Base-by-base conservation (phyloP, 2,329 filamentous ascomycete species). In the Epichloe sibirici region DNA sequence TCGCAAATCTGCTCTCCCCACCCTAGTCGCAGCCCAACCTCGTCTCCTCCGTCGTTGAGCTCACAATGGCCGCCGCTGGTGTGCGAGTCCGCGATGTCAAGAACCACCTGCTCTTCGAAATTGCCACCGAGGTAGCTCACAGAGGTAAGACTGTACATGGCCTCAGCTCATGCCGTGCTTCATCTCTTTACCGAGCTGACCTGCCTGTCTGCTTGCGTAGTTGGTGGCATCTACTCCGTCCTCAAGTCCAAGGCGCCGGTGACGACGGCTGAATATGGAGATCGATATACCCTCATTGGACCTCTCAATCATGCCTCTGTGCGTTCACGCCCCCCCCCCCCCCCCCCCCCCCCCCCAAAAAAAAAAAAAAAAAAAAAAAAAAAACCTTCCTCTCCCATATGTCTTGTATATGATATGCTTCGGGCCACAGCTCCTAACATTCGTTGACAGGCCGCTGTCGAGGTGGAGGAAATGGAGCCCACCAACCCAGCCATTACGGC, bases 211-310 rank as follows among this genome's bases (percentile, higher is more conserved):
- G 28, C 28, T 31, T 31, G 17, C 34, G 46, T 53, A 94, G 93
- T 98, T 56, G 93, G 93, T 65, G 93, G 93, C 63, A 98, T 98
- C 73, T 98, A 98, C 77, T 97, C 91, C 15, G 93, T 98, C 59
- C 84, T 98, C 72, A 98, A 98, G 72, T 98, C 93, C 56, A 98
- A 98, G 72, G 91, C 93, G 39, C 91, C 93, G 49, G 93, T 97
- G 56, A 97, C 93, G 44, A 96, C 91, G 1, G 90, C 90, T 56
- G 93, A 98, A 71, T 98, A 97, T 93, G 93, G 93, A 70, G 90
- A 95, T 55, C 83, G 89, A 59, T 98, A 98, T 71, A 95, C 89
- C 31, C 80, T 97, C 59, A 90, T 98, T 67, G 93, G 93, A 2
- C 93, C 93, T 54, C 83, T 95, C 66, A 96, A 97, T 72, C 85